phyloP scores from a whole-genome alignment of 805 yeast species.

The Kazachstania kunashirensis region DNA sequence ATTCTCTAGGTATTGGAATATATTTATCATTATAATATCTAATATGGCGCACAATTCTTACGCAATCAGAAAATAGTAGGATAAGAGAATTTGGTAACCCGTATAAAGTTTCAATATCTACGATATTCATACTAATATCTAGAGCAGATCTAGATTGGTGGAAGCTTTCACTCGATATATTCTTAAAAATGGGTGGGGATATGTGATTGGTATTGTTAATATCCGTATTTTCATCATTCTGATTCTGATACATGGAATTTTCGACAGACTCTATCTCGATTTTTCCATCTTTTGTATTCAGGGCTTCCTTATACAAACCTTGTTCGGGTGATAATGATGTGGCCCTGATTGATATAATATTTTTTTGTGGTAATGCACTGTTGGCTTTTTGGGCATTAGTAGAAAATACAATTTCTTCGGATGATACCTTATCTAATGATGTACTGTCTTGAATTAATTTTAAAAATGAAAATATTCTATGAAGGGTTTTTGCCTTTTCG shows the following conservation, averaged over 20 bases:
- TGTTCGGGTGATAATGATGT: too few species aligned
- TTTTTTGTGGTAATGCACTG: slow-evolving; percentile 2
- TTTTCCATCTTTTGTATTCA: slow-evolving; percentile 38
- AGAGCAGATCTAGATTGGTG: slow-evolving; percentile 22
- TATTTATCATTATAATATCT: slow-evolving; percentile 34
- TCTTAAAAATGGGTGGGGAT: slow-evolving; percentile 34
- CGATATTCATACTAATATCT: slow-evolving; percentile 44
- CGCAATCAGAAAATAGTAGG: slow-evolving; percentile 61
- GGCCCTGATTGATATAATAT: not conserved
- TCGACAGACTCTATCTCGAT: slow-evolving; percentile 36
- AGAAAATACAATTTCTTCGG: slow-evolving; percentile 8
- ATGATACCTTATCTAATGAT: slow-evolving; percentile 23
- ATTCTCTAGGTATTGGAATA: slow-evolving; percentile 17
- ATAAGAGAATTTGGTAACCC: slow-evolving; percentile 79
- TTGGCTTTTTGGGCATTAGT: not conserved
- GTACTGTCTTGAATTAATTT: slow-evolving; percentile 74
- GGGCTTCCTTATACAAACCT: slow-evolving; percentile 23
- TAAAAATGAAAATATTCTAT: slow-evolving; percentile 66
- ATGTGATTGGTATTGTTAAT: not conserved
- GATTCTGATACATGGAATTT: not conserved
- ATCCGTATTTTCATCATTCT: not conserved
- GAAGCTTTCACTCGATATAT: slow-evolving; percentile 33
- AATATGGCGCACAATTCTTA: slow-evolving; percentile 53
- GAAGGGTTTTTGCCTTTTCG: slow-evolving; percentile 66
- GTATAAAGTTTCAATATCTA: slow-evolving; percentile 71